phyloP scores from a whole-genome alignment of 208 protist species.

The Trypanosoma conorhini region DNA sequence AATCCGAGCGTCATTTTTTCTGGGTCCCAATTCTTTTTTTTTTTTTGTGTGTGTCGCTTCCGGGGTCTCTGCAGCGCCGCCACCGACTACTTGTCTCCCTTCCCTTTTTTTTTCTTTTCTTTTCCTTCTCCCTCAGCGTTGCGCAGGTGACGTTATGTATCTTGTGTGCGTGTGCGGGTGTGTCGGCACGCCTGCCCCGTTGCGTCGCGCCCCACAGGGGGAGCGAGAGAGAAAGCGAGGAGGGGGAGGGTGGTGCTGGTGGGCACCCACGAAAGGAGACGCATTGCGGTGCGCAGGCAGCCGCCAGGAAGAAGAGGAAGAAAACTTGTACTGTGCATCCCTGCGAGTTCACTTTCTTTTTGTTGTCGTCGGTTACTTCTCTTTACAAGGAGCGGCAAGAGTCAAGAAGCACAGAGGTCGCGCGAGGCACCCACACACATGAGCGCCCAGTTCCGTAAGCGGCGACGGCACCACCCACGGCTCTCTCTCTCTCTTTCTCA shows the following conservation, averaged over 20 bases:
- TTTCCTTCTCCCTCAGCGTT: background rate
- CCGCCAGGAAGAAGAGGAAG: background rate
- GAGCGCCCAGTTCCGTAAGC: background rate
- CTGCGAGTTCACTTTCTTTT: too few species aligned
- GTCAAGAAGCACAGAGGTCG: background rate
- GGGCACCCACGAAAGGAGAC: background rate
- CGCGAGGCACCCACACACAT: background rate
- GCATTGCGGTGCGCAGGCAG: too few species aligned
- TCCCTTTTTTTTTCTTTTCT: background rate
- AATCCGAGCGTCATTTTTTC: conserved; percentile 17
- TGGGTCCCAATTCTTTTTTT: background rate
- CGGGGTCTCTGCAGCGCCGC: background rate
- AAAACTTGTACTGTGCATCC: too few species aligned
- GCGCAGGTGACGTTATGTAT: background rate
- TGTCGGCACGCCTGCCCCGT: background rate
- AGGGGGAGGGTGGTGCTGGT: background rate
- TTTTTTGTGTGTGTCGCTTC: background rate
- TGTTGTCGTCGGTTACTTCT: too few species aligned
- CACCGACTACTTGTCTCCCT: background rate
- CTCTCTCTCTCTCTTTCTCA: background rate
- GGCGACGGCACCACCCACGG: background rate
- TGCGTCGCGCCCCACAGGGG: background rate
- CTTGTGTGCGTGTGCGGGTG: background rate
- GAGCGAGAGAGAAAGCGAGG: background rate
- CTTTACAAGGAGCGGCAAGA: background rate